Percentiles rank a stretch among this genome's conserved stretches.
phyloP scores from a whole-genome alignment of 2,329 filamentous ascomycete genomes.

The Fusarium humuli region DNA sequence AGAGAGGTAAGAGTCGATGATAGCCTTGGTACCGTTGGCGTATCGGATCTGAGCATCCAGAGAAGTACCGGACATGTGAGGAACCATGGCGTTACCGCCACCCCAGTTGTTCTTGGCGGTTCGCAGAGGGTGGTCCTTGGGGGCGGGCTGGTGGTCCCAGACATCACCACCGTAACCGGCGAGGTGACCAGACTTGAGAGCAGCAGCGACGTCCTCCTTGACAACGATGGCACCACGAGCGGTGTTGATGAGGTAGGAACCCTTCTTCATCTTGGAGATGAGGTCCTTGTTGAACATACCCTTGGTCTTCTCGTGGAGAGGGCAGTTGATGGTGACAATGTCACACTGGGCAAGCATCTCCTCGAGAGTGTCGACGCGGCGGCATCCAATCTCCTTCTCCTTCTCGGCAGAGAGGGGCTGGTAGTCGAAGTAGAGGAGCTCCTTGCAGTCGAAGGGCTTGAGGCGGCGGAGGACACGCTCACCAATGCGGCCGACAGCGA shows the following conservation, averaged over 20 bases:
- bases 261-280: slow-evolving; percentile 98
- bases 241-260: slow-evolving; percentile 97
- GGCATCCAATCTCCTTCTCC: slow-evolving; percentile 95
- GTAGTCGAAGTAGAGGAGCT: slow-evolving; percentile 99
- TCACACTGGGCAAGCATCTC: slow-evolving; percentile 96
- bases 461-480: slow-evolving; percentile 97
- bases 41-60: slow-evolving; percentile 97
- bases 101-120: slow-evolving; percentile 94
- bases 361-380: slow-evolving; percentile 88
- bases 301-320: slow-evolving; percentile 96
- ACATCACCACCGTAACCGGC: slow-evolving; percentile 89
- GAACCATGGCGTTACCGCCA: slow-evolving; percentile 98
- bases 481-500: slow-evolving; percentile 96
- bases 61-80: slow-evolving; percentile 99
- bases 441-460: slow-evolving; percentile 99
- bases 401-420: slow-evolving; percentile 87
- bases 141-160: slow-evolving; percentile 98
- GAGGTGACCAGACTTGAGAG: slow-evolving; percentile 90
- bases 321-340: slow-evolving; percentile 99
- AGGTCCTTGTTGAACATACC: slow-evolving; percentile 99
- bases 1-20: slow-evolving; percentile 90
- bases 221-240: slow-evolving; percentile 98
- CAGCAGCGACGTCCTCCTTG: slow-evolving; percentile 97
- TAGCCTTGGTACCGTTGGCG: slow-evolving; percentile 86
- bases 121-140: slow-evolving; percentile 91